Percentiles rank a stretch among this genome's conserved stretches.
These are phyloP conservation scores for Paratinospora sagittata DNA, from an alignment of 164 flowering plant genomes.

Conservation along the genomic window DNA sequence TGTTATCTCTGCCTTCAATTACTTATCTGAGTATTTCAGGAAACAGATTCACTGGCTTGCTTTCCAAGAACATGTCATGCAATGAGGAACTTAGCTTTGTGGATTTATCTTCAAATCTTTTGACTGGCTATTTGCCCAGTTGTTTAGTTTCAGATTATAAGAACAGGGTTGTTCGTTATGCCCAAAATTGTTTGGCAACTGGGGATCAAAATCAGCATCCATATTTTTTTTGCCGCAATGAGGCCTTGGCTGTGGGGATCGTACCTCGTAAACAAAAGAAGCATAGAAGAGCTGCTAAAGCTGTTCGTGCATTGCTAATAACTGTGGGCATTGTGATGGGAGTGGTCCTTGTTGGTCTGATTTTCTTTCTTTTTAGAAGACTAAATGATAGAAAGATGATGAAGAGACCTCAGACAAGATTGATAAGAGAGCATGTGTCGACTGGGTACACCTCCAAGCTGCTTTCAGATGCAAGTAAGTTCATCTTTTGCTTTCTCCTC, in stretches of 20 bases:
- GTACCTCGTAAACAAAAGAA: constrained; percentile 36
- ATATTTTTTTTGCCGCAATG: constrained; percentile 60
- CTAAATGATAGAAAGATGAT: constrained; percentile 21
- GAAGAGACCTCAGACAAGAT: constrained; percentile 34
- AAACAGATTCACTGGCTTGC: constrained; percentile 80
- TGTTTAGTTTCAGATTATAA: constrained; percentile 45
- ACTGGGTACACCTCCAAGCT: constrained; percentile 67
- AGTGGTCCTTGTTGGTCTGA: constrained; percentile 32
- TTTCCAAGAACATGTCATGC: constrained; percentile 57
- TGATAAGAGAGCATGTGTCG: constrained; percentile 48
- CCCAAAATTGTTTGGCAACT: constrained; percentile 55
- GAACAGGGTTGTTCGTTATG: constrained; percentile 38
- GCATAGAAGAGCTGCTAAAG: constrained; percentile 31
- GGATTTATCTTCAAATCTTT: constrained; percentile 74
- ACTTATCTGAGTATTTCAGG: constrained; percentile 52
- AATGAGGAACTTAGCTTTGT: constrained; percentile 47
- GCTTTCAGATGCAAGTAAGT: constrained; percentile 83
- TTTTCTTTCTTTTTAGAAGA: constrained; percentile 36
- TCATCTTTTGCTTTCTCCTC: constrained; percentile 7
- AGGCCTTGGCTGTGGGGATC: constrained; percentile 91
- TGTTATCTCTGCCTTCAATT: constrained; percentile 71
- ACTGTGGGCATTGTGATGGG: constrained; percentile 48
- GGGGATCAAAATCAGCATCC: constrained; percentile 52
- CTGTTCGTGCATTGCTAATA: constrained; percentile 38
- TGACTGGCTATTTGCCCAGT: constrained; percentile 69